Conservation (phyloP, 2,329 filamentous ascomycete species). For the Stachybotrys echinatus region DNA sequence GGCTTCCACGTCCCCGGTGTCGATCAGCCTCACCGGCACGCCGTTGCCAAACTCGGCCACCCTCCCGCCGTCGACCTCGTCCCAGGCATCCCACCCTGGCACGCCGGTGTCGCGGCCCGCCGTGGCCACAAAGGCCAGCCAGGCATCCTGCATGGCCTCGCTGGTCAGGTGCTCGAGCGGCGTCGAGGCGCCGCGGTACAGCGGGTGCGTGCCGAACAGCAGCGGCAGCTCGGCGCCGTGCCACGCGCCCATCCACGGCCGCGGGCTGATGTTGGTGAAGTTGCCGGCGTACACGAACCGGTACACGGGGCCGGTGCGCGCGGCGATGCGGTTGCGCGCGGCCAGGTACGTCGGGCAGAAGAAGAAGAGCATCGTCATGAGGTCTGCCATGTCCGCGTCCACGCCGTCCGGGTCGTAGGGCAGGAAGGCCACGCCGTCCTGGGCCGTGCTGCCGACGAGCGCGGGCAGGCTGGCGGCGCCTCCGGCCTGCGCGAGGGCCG, state of each 20-base stretch:
- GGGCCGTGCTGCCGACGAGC: background rate
- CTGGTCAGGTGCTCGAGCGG: background rate
- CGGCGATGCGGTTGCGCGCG: background rate
- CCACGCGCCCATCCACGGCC: constrained; percentile 1
- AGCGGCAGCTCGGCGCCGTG: constrained; percentile 1
- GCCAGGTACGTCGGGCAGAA: constrained; percentile 1
- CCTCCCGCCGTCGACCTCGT: background rate
- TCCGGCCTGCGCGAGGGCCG: background rate
- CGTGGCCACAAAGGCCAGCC: background rate
- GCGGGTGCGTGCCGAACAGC: constrained; percentile 1
- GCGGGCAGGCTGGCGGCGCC: background rate
- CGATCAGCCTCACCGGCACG: background rate
- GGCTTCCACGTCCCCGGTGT: background rate
- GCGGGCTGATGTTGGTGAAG: constrained; percentile 1
- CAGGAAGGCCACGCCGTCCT: background rate
- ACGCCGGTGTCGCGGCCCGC: background rate
- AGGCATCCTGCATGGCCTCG: background rate
- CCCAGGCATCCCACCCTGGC: background rate
- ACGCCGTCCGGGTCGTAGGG: background rate
- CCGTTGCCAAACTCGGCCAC: constrained; percentile 1
- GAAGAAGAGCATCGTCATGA: background rate
- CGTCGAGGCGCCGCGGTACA: constrained; percentile 1
- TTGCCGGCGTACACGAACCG: background rate
- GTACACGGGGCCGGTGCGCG: background rate
- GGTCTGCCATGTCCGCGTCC: background rate